Evolutionary conservation across 805 yeast species (phyloP).

Genomic region (Yarrowia bubula): DNA sequence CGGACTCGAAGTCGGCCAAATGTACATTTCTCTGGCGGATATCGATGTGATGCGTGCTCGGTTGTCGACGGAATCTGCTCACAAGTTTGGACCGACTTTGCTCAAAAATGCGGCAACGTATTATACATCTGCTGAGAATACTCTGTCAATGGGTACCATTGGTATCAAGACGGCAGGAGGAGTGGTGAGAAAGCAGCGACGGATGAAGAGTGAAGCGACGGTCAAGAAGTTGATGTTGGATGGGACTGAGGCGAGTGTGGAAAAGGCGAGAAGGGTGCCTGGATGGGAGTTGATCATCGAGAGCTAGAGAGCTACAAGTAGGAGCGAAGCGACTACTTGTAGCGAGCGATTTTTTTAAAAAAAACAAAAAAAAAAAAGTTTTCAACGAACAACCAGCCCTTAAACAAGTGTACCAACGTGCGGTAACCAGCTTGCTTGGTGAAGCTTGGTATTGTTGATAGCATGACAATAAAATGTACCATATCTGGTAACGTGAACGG

Average conservation of each 20-base stretch:
- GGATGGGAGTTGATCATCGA: constrained; percentile 22
- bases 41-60: neutral
- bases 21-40: constrained; percentile 5
- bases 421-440: too few species aligned
- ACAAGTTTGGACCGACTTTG: neutral
- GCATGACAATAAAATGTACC: too few species aligned
- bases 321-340: neutral
- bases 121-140: constrained; percentile 3
- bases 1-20: constrained; percentile 10
- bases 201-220: constrained; percentile 29
- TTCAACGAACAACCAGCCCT: too few species aligned
- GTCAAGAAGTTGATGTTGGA: constrained; percentile 25
- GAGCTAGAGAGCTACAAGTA: too few species aligned
- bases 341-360: too few species aligned
- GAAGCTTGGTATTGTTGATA: too few species aligned
- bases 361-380: too few species aligned
- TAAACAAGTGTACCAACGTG: too few species aligned
- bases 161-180: constrained; percentile 9
- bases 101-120: constrained; percentile 3
- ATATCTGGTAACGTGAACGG: too few species aligned
- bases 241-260: neutral
- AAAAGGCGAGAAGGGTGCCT: constrained; percentile 1
- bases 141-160: constrained; percentile 9
- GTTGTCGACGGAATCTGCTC: neutral
- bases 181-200: constrained; percentile 3